Percentiles rank a stretch among this genome's conserved stretches.
These are phyloP conservation scores for Mycosphaerella arachidis DNA, from an alignment of 2,329 filamentous ascomycete genomes.

Conservation along the genomic window DNA sequence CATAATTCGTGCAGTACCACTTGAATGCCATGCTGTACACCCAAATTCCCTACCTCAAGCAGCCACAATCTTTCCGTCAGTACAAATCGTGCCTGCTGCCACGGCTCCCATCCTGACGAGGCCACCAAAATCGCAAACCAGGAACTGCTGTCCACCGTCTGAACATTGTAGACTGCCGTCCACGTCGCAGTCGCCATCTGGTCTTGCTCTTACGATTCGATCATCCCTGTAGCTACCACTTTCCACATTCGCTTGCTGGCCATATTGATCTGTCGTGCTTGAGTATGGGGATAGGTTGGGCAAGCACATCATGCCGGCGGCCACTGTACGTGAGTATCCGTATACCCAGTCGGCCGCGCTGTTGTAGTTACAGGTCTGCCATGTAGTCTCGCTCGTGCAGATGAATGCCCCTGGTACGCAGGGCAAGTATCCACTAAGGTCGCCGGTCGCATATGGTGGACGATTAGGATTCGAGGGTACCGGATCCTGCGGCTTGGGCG, in stretches of 20 bases:
- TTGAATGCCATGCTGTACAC: constrained; percentile 3
- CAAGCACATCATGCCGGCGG: constrained; percentile 36
- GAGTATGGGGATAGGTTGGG: constrained; percentile 30
- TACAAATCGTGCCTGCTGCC: constrained; percentile 29
- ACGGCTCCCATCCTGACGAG: constrained; percentile 33
- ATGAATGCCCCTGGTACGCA: constrained; percentile 40
- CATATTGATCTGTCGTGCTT: constrained; percentile 14
- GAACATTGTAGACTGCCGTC: constrained; percentile 28
- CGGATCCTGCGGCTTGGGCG: not conserved
- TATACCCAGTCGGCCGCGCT: constrained; percentile 30
- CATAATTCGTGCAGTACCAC: not conserved
- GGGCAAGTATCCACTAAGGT: constrained; percentile 32
- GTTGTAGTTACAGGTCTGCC: constrained; percentile 35
- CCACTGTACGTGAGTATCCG: constrained; percentile 27
- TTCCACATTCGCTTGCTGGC: constrained; percentile 26
- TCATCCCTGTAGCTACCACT: constrained; percentile 32
- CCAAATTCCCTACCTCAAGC: not conserved
- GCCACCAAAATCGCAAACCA: constrained; percentile 31
- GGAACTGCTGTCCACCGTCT: constrained; percentile 25
- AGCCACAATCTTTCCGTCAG: constrained; percentile 26
- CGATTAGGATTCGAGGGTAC: constrained; percentile 6
- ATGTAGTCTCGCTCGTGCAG: constrained; percentile 34
- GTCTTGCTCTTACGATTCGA: constrained; percentile 26
- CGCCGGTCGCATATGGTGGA: constrained; percentile 27
- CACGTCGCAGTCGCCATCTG: constrained; percentile 27